Conservation (phyloP, 257 asterid species). For the Solanum sejunctum region DNA sequence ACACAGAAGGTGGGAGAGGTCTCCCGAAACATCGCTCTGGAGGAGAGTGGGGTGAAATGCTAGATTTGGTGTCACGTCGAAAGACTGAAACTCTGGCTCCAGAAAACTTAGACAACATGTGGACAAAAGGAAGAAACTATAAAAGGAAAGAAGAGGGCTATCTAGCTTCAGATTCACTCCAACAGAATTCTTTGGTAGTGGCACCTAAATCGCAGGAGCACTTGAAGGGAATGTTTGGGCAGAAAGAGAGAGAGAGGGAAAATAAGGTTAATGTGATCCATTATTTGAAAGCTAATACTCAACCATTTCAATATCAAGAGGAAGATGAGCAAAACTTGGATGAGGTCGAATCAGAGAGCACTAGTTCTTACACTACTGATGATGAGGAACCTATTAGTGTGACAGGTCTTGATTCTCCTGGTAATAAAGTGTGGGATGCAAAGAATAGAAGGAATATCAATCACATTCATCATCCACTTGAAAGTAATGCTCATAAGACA, state of each 20-base stretch:
- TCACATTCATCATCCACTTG: slow-evolving; percentile 91
- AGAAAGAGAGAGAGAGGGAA: slow-evolving; percentile 22
- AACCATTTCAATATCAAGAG: slow-evolving; percentile 20
- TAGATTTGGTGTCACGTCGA: slow-evolving; percentile 61
- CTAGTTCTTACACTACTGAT: slow-evolving; percentile 51
- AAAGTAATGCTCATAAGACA: slow-evolving; percentile 44
- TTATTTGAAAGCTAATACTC: slow-evolving; percentile 6
- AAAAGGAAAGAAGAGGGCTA: slow-evolving; percentile 35
- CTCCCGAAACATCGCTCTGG: slow-evolving; percentile 45
- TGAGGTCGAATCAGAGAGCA: slow-evolving; percentile 56
- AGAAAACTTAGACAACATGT: slow-evolving; percentile 90
- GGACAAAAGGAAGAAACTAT: slow-evolving; percentile 90
- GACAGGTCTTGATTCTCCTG: slow-evolving; percentile 87
- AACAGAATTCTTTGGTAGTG: slow-evolving; percentile 26
- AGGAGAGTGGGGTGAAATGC: slow-evolving; percentile 81
- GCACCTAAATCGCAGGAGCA: slow-evolving; percentile 32
- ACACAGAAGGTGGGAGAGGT: slow-evolving; percentile 39
- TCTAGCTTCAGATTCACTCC: slow-evolving; percentile 21
- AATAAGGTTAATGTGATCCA: background rate
- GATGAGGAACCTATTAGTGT: slow-evolving; percentile 56
- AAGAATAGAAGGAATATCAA: slow-evolving; percentile 63
- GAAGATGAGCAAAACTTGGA: slow-evolving; percentile 44
- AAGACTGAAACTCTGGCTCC: slow-evolving; percentile 82
- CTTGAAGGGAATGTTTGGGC: slow-evolving; percentile 22
- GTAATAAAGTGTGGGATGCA: slow-evolving; percentile 86